phyloP scores from a whole-genome alignment of 108 stramenopile species.

The Nitzschia sp. region DNA sequence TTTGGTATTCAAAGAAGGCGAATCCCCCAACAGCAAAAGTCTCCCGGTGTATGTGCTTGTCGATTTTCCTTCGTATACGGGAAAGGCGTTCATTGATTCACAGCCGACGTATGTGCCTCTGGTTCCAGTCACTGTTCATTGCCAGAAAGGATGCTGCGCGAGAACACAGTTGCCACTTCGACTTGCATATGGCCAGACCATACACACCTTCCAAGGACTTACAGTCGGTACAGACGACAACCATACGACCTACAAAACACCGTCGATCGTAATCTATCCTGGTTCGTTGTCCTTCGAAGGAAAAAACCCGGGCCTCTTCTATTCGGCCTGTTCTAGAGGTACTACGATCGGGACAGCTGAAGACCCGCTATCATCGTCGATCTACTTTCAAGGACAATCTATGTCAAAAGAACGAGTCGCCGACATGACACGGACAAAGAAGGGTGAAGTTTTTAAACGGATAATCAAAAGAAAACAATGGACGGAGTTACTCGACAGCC shows the following conservation, averaged over 20 bases:
- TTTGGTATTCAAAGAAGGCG: background rate
- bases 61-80: background rate
- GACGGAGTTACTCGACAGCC: background rate
- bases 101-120: background rate
- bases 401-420: background rate
- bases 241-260: background rate
- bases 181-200: background rate
- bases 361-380: background rate
- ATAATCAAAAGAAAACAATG: background rate
- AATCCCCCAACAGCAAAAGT: background rate
- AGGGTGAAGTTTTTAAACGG: background rate
- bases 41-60: background rate
- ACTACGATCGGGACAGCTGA: background rate
- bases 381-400: background rate
- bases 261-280: background rate
- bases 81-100: background rate
- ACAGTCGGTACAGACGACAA: background rate
- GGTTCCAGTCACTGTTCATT: background rate
- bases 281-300: background rate
- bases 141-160: background rate
- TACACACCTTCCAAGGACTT: background rate
- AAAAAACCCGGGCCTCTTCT: background rate
- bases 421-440: background rate
- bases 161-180: background rate
- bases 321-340: background rate